Conservation (phyloP, 139 green algal genomes). For the Chlamydomonas applanata region DNA sequence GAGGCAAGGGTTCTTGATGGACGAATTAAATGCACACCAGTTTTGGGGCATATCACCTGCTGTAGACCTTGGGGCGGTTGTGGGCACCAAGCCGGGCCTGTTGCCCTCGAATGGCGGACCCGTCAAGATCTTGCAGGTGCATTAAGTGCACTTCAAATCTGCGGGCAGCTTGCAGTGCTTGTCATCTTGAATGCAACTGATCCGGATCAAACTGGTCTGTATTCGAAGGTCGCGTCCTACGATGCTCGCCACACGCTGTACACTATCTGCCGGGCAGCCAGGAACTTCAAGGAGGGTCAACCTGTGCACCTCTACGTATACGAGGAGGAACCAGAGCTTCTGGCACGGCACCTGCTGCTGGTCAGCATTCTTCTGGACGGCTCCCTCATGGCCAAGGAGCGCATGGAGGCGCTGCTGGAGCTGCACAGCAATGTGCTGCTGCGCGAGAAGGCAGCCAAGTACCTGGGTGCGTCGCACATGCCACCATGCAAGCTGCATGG, state of each 20-base stretch:
- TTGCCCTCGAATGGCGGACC: neutral
- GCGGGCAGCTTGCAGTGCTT: neutral
- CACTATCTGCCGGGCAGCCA: slow-evolving; percentile 31
- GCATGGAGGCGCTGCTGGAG: slow-evolving; percentile 62
- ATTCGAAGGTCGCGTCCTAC: slow-evolving; percentile 8
- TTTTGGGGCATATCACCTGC: slow-evolving; percentile 9
- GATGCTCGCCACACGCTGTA: slow-evolving; percentile 63
- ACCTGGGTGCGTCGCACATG: slow-evolving; percentile 46
- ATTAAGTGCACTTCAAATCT: neutral
- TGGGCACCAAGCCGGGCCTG: neutral
- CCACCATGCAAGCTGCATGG: too few relatives aligned
- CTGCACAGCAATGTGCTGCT: slow-evolving; percentile 66
- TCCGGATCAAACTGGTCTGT: neutral
- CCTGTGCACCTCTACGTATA: slow-evolving; percentile 59
- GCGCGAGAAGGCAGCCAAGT: slow-evolving; percentile 45
- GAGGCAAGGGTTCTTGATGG: too few relatives aligned
- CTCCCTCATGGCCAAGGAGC: slow-evolving; percentile 24
- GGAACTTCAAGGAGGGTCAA: neutral
- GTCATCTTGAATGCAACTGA: neutral
- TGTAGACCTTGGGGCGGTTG: neutral
- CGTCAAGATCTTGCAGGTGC: slow-evolving; percentile 9
- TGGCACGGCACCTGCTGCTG: slow-evolving; percentile 70
- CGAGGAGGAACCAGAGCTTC: slow-evolving; percentile 60
- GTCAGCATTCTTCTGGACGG: slow-evolving; percentile 58
- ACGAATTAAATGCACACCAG: slow-evolving; percentile 12